Evolutionary conservation across 2,329 filamentous ascomycete species (phyloP), one percentile per base, ranked within the genome.

Genomic region (Alternaria sp.): DNA sequence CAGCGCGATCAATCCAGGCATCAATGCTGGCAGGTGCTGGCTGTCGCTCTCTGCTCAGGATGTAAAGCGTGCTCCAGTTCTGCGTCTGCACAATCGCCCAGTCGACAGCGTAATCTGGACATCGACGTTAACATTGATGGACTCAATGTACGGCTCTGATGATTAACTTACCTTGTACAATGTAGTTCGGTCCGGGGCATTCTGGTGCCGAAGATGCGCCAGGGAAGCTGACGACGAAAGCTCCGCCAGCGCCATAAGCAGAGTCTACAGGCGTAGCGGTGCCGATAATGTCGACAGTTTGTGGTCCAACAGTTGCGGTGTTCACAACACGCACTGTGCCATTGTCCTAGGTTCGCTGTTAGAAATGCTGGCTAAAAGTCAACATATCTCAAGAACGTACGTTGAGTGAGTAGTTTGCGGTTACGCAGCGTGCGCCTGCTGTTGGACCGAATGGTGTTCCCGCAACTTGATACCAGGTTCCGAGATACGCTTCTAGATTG

Each of bases 391-490:
- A 22, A 9, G 18, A 16, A 49, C 63, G 14, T 57, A 68, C 66
- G 32, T 72, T 73, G 20, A 73, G 62, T 7, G 62, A 38, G 56
- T 75, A 75, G 32, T 71, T 58, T 1, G 68, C 71, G 3, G 64
- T 64, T 8, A 72, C 64, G 30, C 72, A 74, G 18, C 69, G 62
- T 7, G 67, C 69, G 28, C 70, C 69, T 4, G 65, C 60, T 1
- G 72, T 73, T 8, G 66, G 69, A 4, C 71, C 68, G 22, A 75
- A 75, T 3, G 71, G 67, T 24, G 69, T 71, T n/a, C 72, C 71
- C 11, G 72, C 72, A 1, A 75, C 71, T 54, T 75, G 72, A 48
- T 74, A 74, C 70, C 71, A 75, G 20, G 65, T 73, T 36, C 72
- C 71, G 0, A 74, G 60, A 39, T 74, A 75, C 24, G 62, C 57